phyloP scores from a whole-genome alignment of 192 early-diverging fungal species.

The Kickxella alabastrina region DNA sequence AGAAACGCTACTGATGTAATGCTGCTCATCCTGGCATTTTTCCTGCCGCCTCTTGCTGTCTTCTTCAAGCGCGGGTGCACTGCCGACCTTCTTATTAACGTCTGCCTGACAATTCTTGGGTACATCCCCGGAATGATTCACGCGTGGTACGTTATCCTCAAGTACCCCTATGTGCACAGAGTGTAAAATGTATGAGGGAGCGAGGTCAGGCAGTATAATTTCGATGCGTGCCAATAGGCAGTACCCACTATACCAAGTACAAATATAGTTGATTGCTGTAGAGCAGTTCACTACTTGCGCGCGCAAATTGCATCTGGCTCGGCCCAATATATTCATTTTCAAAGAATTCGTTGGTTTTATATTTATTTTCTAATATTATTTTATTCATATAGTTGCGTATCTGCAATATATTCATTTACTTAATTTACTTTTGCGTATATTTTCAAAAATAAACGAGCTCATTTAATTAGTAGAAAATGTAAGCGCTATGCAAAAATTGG shows the following conservation, averaged over 20 bases:
- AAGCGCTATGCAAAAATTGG: too few relatives aligned
- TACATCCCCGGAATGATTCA: slow-evolving; percentile 67
- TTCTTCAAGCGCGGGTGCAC: slow-evolving; percentile 59
- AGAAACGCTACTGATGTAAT: slow-evolving; percentile 21
- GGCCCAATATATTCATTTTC: too few relatives aligned
- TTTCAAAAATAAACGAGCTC: too few relatives aligned
- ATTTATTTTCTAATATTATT: too few relatives aligned
- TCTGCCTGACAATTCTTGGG: slow-evolving; percentile 64
- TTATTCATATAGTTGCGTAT: not conserved
- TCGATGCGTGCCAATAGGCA: too few relatives aligned
- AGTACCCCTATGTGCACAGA: not conserved
- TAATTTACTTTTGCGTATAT: not conserved
- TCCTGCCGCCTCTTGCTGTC: slow-evolving; percentile 63
- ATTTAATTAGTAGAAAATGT: too few relatives aligned
- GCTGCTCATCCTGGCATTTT: slow-evolving; percentile 41
- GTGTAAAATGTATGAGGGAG: not conserved
- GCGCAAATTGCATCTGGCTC: too few relatives aligned
- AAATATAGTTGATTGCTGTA: too few relatives aligned
- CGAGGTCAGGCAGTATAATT: too few relatives aligned
- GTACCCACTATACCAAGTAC: too few relatives aligned
- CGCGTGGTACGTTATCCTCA: slow-evolving; percentile 59
- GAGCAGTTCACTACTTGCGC: too few relatives aligned
- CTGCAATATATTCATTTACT: not conserved
- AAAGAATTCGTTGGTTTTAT: too few relatives aligned
- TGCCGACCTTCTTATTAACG: slow-evolving; percentile 63